phyloP scores from a whole-genome alignment of 345 rosid genomes.

The Salix koriyanagi region DNA sequence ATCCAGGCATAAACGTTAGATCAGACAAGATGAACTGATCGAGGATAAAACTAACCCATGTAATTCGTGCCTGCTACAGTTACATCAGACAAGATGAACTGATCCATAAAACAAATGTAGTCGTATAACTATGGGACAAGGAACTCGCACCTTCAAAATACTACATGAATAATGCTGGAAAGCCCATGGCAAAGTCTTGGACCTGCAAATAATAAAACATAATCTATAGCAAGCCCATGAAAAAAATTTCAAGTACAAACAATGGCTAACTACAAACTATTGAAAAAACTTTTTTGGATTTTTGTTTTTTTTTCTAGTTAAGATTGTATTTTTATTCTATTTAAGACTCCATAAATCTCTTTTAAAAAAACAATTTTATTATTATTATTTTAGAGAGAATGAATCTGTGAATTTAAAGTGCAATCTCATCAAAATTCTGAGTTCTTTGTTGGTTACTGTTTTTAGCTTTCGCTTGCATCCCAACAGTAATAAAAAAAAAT shows the following conservation, averaged over 20 bases:
- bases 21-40: no score
- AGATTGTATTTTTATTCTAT: no score
- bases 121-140: not conserved
- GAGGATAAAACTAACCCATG: not conserved
- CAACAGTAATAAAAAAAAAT: no score
- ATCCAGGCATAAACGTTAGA: not conserved
- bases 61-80: no score
- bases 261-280: not conserved
- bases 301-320: not conserved
- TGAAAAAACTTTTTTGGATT: not conserved
- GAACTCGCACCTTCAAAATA: slow-evolving; percentile 3
- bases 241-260: not conserved
- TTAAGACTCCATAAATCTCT: no score
- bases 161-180: slow-evolving; percentile 8
- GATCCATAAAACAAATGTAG: not conserved
- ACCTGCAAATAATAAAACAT: slow-evolving; percentile 8
- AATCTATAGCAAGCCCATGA: not conserved
- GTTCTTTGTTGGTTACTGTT: no score
- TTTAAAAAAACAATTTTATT: no score
- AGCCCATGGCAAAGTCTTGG: slow-evolving; percentile 20
- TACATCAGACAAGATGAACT: no score
- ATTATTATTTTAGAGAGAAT: no score
- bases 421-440: no score
- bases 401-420: no score
- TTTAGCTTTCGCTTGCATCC: no score